Evolutionary conservation across 768 basidiomycete genomes (phyloP).

Genomic region (Podaxis sp.): DNA sequence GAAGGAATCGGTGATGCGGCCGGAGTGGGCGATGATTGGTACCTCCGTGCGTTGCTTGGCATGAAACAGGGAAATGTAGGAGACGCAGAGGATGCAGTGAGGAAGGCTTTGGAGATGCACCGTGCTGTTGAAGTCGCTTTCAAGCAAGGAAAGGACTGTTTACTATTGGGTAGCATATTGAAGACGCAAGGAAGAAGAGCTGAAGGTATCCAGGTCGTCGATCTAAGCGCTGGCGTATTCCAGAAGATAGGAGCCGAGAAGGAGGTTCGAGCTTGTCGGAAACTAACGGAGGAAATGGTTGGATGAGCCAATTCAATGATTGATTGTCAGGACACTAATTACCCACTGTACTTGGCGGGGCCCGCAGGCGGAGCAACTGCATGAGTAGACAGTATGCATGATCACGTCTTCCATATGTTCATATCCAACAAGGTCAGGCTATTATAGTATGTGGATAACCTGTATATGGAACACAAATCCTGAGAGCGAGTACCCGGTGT

Average conservation of each 20-base stretch:
- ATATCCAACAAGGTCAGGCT: too few relatives aligned
- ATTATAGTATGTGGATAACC: too few relatives aligned
- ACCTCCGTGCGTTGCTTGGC: not conserved
- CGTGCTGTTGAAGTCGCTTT: not conserved
- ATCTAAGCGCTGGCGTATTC: not conserved
- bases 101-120: not conserved
- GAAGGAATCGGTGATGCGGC: not conserved
- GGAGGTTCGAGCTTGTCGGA: not conserved
- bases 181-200: not conserved
- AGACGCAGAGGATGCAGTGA: not conserved
- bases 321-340: not conserved
- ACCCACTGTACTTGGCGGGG: not conserved
- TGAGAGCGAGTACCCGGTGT: too few relatives aligned
- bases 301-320: not conserved
- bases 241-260: not conserved
- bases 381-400: too few relatives aligned
- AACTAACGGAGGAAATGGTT: not conserved
- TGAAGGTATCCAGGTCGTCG: not conserved
- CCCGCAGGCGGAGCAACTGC: too few relatives aligned
- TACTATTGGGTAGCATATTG: not conserved
- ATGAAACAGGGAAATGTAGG: not conserved
- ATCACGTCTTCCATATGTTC: too few relatives aligned
- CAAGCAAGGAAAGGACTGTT: conserved; percentile 5
- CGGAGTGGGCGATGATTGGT: conserved; percentile 5
- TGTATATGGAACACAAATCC: too few relatives aligned